Evolutionary conservation across 2,329 filamentous ascomycete species (phyloP).

Genomic region (Scytalidium sp.): DNA sequence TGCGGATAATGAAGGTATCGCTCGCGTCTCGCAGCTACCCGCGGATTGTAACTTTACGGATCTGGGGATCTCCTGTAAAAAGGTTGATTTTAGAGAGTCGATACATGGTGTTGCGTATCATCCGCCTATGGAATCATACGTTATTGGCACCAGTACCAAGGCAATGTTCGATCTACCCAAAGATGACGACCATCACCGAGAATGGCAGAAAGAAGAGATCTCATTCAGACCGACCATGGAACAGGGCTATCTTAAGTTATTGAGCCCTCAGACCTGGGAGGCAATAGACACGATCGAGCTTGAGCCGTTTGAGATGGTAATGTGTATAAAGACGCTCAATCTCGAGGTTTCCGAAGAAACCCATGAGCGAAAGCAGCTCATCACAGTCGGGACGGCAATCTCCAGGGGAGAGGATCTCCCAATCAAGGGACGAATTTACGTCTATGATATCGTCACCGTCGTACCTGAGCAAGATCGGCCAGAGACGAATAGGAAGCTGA

Average conservation of each 20-base stretch:
- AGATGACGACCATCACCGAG: slow-evolving; percentile 76
- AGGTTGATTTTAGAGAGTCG: slow-evolving; percentile 67
- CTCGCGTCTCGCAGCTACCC: slow-evolving; percentile 73
- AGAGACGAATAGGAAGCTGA: slow-evolving; percentile 82
- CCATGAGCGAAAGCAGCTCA: slow-evolving; percentile 77
- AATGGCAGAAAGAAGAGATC: slow-evolving; percentile 72
- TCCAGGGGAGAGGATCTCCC: slow-evolving; percentile 89
- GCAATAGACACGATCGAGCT: slow-evolving; percentile 75
- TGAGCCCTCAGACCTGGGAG: slow-evolving; percentile 74
- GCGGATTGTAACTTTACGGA: slow-evolving; percentile 65
- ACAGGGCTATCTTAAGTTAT: slow-evolving; percentile 71
- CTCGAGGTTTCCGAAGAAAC: slow-evolving; percentile 91
- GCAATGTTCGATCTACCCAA: slow-evolving; percentile 80
- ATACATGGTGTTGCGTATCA: slow-evolving; percentile 76
- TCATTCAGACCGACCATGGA: slow-evolving; percentile 64
- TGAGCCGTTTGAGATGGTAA: slow-evolving; percentile 71
- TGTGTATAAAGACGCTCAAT: slow-evolving; percentile 78
- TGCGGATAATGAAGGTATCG: slow-evolving; percentile 67
- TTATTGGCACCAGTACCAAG: slow-evolving; percentile 65
- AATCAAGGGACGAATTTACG: slow-evolving; percentile 78
- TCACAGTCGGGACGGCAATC: slow-evolving; percentile 82
- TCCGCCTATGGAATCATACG: slow-evolving; percentile 69
- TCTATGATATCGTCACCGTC: slow-evolving; percentile 88
- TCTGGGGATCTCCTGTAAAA: slow-evolving; percentile 71
- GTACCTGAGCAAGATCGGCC: slow-evolving; percentile 84